A percentile compares a stretch with the other conserved stretches of the same genome.
Conservation (phyloP, 139 green algal genomes). For the Marvania coccoides region DNA sequence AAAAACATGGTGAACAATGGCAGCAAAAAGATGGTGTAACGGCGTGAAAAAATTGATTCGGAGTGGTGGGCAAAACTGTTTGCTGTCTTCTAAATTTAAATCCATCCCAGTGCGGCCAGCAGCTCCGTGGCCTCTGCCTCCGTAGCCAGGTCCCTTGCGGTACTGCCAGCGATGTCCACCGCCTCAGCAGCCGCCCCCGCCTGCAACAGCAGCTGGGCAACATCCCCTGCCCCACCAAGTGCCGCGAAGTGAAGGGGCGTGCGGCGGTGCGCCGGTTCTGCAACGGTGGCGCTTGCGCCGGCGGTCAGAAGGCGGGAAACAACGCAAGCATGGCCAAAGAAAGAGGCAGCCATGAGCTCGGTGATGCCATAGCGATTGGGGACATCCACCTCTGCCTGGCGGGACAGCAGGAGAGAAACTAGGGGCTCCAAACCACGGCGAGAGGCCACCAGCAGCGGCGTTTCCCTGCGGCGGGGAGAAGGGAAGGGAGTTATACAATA, state of each 20-base stretch:
- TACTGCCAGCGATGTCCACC: not conserved
- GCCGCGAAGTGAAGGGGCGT: not conserved
- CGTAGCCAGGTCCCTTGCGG: too few relatives aligned
- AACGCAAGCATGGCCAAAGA: not conserved
- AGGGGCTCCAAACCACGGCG: not conserved
- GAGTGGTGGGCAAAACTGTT: too few relatives aligned
- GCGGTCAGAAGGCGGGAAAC: not conserved
- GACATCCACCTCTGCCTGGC: too few relatives aligned
- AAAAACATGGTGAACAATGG: too few relatives aligned
- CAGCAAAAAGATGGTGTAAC: too few relatives aligned
- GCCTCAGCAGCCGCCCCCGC: not conserved
- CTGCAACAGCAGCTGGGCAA: not conserved
- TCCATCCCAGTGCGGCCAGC: too few relatives aligned
- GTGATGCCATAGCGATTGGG: too few relatives aligned
- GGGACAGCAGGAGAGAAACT: too few relatives aligned
- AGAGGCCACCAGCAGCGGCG: not conserved
- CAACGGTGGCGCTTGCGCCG: not conserved
- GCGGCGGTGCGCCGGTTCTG: not conserved
- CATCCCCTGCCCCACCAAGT: not conserved
- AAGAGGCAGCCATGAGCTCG: too few relatives aligned
- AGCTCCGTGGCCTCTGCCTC: too few relatives aligned
- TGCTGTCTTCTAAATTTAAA: too few relatives aligned
- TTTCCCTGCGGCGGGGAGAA: not conserved
- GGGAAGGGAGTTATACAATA: not conserved
- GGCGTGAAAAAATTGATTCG: too few relatives aligned